phyloP scores from a whole-genome alignment of 176 grass and related monocot species.

The Ampelocalamus luodianensis region DNA sequence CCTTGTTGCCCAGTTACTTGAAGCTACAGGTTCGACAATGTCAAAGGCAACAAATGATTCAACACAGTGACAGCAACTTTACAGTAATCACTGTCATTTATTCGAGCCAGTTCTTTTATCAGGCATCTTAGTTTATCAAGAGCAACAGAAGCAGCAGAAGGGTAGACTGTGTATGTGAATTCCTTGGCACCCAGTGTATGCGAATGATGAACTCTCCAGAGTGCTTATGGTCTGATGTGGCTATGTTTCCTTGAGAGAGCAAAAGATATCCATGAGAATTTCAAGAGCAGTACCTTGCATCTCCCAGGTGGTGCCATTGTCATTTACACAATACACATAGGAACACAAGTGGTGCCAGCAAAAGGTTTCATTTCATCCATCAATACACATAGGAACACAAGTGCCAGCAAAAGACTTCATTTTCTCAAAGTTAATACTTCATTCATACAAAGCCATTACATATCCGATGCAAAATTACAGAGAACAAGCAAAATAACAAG shows the following conservation, averaged over 20 bases:
- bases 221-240: constrained; percentile 23
- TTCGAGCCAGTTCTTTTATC: constrained; percentile 50
- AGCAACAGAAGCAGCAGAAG: constrained; percentile 54
- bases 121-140: constrained; percentile 63
- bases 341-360: no score
- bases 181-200: constrained; percentile 30
- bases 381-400: no score
- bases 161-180: constrained; percentile 46
- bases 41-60: constrained; percentile 35
- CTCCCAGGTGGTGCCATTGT: no score
- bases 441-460: no score
- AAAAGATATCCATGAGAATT: constrained; percentile 66
- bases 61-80: constrained; percentile 13
- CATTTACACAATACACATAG: no score
- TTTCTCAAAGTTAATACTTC: no score
- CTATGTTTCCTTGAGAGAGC: constrained; percentile 44
- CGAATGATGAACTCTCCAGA: constrained; percentile 29
- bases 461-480: no score
- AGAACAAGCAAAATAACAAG: no score
- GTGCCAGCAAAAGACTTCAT: no score
- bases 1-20: no score
- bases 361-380: no score
- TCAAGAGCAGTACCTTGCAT: constrained; percentile 28
- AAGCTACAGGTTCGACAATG: constrained; percentile 19
- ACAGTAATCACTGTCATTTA: constrained; percentile 37